Evolutionary conservation across 768 basidiomycete species (phyloP), one percentile per base, ranked within the genome.

Genomic region (Leucocoprinus sp.): DNA sequence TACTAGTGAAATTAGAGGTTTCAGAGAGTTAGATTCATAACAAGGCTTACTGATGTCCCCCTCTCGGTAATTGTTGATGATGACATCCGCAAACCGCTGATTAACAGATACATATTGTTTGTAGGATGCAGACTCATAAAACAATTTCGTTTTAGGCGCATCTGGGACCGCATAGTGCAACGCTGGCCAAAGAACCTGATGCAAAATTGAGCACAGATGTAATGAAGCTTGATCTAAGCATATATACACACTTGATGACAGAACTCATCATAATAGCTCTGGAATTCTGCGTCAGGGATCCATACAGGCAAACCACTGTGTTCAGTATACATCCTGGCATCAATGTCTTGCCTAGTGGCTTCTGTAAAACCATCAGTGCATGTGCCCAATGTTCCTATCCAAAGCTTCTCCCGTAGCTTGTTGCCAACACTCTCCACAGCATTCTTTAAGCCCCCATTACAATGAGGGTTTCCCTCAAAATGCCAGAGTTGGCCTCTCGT

Each of bases 51-150:
- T 79, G 57, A 98, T 80, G 61, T 99, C 95, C 39, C 95, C 95
- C 18, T 90, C 86, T 52, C 78, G 73, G 63, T 91, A 92, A 36
- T 80, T 73, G 5, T 76, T 73, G 37, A 84, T 78, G 60, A 97
- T 93, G 34, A 76, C 74, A 37, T 87, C 78, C 0, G 93, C 93
- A 57, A 96, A 97, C 36, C 84, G 81, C 59, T 84, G 72, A 68
- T 99, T 99, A 50, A 93, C 91, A 8, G 84, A 75, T 48, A 82
- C 78, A 61, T 97, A 98, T 53, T 92, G 84, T 53, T 81, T 78
- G 70, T 80, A 97, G 0, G 82, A 75, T 0, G 74, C 83, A 24
- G 78, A 80, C 64, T 92, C 87, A 61, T 83, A 87, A 59, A 85
- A 88, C 29, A 75, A 59, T 51, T 85, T 89, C 0, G 83, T 90